phyloP scores from a whole-genome alignment of 805 yeast species.

The Millerago galiae region DNA sequence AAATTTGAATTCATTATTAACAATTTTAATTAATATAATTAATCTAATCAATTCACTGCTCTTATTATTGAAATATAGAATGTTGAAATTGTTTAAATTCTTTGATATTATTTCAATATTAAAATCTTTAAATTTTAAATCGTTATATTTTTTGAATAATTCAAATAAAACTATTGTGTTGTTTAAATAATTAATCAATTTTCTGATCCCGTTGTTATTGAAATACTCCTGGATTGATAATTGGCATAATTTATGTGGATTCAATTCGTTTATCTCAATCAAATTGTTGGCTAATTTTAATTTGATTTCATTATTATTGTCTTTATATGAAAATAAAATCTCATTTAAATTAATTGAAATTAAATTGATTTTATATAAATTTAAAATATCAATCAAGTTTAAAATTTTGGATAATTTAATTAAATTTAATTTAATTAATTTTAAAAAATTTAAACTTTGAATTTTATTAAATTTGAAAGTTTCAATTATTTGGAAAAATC shows the following conservation, averaged over 20 bases:
- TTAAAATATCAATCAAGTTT: slow-evolving; percentile 19
- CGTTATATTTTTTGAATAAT: slow-evolving; percentile 13
- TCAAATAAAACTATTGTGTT: slow-evolving; percentile 15
- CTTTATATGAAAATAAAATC: slow-evolving; percentile 19
- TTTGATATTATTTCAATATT: slow-evolving; percentile 15
- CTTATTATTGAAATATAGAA: slow-evolving; percentile 14
- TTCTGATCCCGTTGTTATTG: slow-evolving; percentile 13
- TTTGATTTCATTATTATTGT: slow-evolving; percentile 8
- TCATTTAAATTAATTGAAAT: slow-evolving; percentile 22
- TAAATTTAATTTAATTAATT: slow-evolving; percentile 9
- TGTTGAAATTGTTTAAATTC: slow-evolving; percentile 13
- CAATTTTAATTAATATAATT: slow-evolving; percentile 9
- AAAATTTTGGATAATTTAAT: slow-evolving; percentile 20
- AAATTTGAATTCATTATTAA: slow-evolving; percentile 1
- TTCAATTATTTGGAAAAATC: slow-evolving; percentile 4
- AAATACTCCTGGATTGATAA: slow-evolving; percentile 18
- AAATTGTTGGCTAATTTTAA: slow-evolving; percentile 5
- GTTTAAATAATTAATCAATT: slow-evolving; percentile 10
- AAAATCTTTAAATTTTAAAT: neutral
- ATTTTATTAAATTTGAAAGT: slow-evolving; percentile 20
- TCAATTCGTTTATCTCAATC: slow-evolving; percentile 18
- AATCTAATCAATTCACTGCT: slow-evolving; percentile 8
- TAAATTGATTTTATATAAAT: slow-evolving; percentile 12
- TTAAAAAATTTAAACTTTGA: slow-evolving; percentile 15
- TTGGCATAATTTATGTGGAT: slow-evolving; percentile 22